A percentile compares a stretch with the other conserved stretches of the same genome.
phyloP scores from a whole-genome alignment of 257 asterid genomes.

The Salvia hispanica region DNA sequence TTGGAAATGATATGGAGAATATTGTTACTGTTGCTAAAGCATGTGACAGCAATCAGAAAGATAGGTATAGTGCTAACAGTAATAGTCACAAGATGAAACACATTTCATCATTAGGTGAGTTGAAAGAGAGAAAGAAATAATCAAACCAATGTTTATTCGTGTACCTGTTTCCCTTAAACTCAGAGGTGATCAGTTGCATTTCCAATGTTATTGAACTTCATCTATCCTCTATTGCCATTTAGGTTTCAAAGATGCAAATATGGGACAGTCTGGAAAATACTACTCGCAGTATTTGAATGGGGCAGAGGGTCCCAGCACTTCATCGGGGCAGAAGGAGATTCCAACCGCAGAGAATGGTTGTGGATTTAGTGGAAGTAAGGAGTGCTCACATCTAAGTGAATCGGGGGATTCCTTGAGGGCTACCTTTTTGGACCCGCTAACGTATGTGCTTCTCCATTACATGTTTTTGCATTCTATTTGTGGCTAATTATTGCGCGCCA shows the following conservation, averaged over 20 bases:
- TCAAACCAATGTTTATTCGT: not conserved
- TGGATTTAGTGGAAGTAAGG: conserved; percentile 83
- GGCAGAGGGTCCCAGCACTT: conserved; percentile 56
- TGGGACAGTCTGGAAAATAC: conserved; percentile 45
- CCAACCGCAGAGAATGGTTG: conserved; percentile 51
- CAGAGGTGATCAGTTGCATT: too few species aligned
- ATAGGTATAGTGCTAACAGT: conserved; percentile 27
- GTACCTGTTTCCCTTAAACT: not conserved
- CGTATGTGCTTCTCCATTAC: conserved; percentile 50
- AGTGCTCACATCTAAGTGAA: conserved; percentile 51
- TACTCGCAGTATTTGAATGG: conserved; percentile 59
- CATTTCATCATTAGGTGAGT: conserved; percentile 55
- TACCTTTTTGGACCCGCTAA: conserved; percentile 79
- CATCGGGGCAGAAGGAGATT: conserved; percentile 56
- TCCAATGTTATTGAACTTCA: not conserved
- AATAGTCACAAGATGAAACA: conserved; percentile 47
- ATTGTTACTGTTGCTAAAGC: conserved; percentile 42
- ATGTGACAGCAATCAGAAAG: conserved; percentile 34
- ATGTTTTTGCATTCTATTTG: not conserved
- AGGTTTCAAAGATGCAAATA: conserved; percentile 60
- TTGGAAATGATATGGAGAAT: conserved; percentile 41
- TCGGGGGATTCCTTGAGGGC: conserved; percentile 74
- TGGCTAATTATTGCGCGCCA: not conserved
- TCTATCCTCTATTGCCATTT: conserved; percentile 20
- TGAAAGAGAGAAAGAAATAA: not conserved